Evolutionary conservation across 176 grass and related monocot genomes (phyloP).

Genomic region (Tillandsia leiboldiana): DNA sequence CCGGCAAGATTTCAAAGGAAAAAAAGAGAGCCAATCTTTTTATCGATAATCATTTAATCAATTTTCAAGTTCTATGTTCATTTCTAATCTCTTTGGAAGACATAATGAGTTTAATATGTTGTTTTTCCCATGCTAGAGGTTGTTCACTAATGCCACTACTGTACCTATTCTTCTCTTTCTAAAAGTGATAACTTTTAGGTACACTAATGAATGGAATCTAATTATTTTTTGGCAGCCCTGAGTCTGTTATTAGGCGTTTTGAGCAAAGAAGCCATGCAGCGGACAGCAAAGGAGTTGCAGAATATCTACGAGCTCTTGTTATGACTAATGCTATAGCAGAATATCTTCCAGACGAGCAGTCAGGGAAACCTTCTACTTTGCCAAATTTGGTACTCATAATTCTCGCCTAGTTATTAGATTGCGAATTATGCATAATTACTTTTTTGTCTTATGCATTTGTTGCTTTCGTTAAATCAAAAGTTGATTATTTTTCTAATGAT

Average conservation of each 20-base stretch:
- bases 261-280: slow-evolving; percentile 87
- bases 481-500: too few relatives aligned
- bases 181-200: slow-evolving; percentile 10
- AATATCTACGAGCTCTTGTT: slow-evolving; percentile 91
- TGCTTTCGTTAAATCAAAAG: background rate
- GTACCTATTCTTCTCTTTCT: too few relatives aligned
- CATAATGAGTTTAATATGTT: too few relatives aligned
- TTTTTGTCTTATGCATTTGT: slow-evolving; percentile 8
- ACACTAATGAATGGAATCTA: background rate
- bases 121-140: too few relatives aligned
- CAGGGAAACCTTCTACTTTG: slow-evolving; percentile 68
- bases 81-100: too few relatives aligned
- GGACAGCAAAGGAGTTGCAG: slow-evolving; percentile 79
- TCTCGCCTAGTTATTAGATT: slow-evolving; percentile 2
- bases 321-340: slow-evolving; percentile 72
- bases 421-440: background rate
- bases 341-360: slow-evolving; percentile 81
- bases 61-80: too few relatives aligned
- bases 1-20: too few relatives aligned
- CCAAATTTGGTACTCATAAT: slow-evolving; percentile 63
- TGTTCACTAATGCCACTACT: too few relatives aligned
- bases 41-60: too few relatives aligned
- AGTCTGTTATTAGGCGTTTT: slow-evolving; percentile 80
- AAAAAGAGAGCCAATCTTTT: too few relatives aligned
- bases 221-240: slow-evolving; percentile 46